Conservation (phyloP, 192 early-diverging fungal genomes). For the Linnemannia zychae region DNA sequence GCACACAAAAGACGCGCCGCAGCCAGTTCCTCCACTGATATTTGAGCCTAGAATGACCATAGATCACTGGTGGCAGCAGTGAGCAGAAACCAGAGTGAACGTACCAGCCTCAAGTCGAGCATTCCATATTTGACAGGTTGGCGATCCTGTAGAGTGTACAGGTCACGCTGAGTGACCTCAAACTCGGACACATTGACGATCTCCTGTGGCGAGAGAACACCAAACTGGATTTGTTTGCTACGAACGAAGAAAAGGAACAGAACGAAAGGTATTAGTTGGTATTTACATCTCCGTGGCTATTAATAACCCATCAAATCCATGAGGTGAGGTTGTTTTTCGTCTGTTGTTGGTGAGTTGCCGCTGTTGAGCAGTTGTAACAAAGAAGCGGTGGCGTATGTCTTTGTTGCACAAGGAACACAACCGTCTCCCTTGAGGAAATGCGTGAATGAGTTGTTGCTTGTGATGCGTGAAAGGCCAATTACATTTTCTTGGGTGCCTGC, state of each 20-base stretch:
- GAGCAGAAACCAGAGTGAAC: neutral
- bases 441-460: too few relatives aligned
- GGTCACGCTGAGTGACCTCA: constrained; percentile 91
- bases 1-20: constrained; percentile 24
- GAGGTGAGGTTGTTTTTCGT: neutral
- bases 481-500: constrained; percentile 78
- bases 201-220: constrained; percentile 90
- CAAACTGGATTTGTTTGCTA: constrained; percentile 95
- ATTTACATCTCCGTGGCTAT: too few relatives aligned
- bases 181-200: constrained; percentile 92
- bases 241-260: neutral
- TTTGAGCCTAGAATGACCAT: too few relatives aligned
- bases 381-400: too few relatives aligned
- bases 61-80: too few relatives aligned
- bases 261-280: too few relatives aligned
- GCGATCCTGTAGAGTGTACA: constrained; percentile 80
- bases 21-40: neutral
- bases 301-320: too few relatives aligned
- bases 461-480: constrained; percentile 39
- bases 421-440: too few relatives aligned
- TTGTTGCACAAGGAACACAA: too few relatives aligned
- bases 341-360: neutral
- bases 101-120: constrained; percentile 89
- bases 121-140: constrained; percentile 88
- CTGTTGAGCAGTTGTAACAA: too few relatives aligned